A percentile compares a stretch with the other conserved stretches of the same genome.
These are phyloP conservation scores for Termitomyces sp. DNA, from an alignment of 768 basidiomycete species.

Conservation along the genomic window DNA sequence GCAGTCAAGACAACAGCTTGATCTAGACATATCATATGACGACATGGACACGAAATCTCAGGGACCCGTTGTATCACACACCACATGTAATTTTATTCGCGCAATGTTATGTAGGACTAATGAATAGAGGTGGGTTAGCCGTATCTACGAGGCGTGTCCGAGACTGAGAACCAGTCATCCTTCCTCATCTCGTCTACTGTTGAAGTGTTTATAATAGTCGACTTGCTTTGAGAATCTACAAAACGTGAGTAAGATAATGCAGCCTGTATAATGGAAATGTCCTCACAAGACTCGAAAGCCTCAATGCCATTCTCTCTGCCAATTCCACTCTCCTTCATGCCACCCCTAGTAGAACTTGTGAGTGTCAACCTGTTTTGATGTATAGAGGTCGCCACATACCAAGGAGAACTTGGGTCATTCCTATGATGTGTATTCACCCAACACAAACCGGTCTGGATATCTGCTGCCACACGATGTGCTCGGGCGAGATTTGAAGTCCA, in stretches of 20 bases:
- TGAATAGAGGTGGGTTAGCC: conserved; percentile 41
- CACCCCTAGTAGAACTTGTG: conserved; percentile 56
- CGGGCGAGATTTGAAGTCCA: conserved; percentile 77
- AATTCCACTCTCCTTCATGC: conserved; percentile 88
- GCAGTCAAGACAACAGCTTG: conserved; percentile 54
- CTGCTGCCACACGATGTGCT: conserved; percentile 70
- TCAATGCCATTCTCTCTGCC: conserved; percentile 86
- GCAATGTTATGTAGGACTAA: conserved; percentile 6
- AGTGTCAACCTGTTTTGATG: not conserved
- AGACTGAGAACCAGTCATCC: conserved; percentile 82
- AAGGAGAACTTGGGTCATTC: conserved; percentile 87
- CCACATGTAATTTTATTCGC: conserved; percentile 17
- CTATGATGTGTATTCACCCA: conserved; percentile 92
- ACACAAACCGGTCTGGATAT: conserved; percentile 72
- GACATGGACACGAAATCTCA: conserved; percentile 7
- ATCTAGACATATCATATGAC: conserved; percentile 10
- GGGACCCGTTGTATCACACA: conserved; percentile 18
- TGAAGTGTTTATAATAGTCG: conserved; percentile 74
- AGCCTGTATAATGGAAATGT: not conserved
- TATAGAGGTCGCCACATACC: conserved; percentile 43
- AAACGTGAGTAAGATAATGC: not conserved
- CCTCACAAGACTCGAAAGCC: conserved; percentile 74
- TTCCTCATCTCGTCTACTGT: conserved; percentile 53
- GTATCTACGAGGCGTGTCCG: conserved; percentile 53
- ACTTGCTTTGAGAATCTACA: conserved; percentile 83